Evolutionary conservation across 1,284 basidiomycete genomes (phyloP).

Genomic region (Megacollybia platyphylla): DNA sequence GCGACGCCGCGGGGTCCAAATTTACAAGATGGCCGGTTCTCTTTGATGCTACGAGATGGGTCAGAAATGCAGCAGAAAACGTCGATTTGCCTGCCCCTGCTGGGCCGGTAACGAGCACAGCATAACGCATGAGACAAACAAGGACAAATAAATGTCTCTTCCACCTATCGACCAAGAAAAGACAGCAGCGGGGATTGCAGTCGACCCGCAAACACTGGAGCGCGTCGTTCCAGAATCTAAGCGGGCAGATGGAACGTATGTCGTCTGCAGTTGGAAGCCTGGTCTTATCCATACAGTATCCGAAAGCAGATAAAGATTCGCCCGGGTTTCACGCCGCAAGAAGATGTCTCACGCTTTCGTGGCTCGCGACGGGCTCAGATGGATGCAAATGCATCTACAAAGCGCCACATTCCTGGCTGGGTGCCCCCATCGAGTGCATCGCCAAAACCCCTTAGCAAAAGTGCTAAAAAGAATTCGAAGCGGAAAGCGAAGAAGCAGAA

Average conservation of each 20-base stretch:
- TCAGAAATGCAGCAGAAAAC: conserved; percentile 82
- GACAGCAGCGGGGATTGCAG: conserved; percentile 67
- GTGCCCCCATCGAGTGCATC: conserved; percentile 37
- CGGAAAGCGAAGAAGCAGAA: conserved; percentile 53
- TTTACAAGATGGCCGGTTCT: conserved; percentile 92
- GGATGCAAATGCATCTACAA: conserved; percentile 50
- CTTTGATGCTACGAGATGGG: conserved; percentile 78
- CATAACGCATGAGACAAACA: conserved; percentile 64
- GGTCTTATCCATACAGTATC: conserved; percentile 35
- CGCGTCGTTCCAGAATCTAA: conserved; percentile 80
- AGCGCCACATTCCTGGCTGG: conserved; percentile 74
- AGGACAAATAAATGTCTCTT: conserved; percentile 43
- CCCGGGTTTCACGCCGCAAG: conserved; percentile 90
- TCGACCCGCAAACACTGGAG: conserved; percentile 75
- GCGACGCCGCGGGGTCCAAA: conserved; percentile 90
- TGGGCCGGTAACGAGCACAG: conserved; percentile 80
- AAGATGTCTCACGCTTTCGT: conserved; percentile 81
- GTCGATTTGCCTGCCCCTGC: conserved; percentile 98
- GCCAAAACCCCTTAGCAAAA: conserved; percentile 32
- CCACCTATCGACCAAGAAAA: conserved; percentile 64
- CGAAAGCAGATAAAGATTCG: conserved; percentile 87
- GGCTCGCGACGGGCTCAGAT: conserved; percentile 62
- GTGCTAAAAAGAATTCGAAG: conserved; percentile 73
- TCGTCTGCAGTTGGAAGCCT: conserved; percentile 11
- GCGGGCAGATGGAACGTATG: conserved; percentile 83